These are phyloP conservation scores for Exophiala mesophila DNA, from an alignment of 2,329 filamentous ascomycete genomes.

Conservation along the genomic window DNA sequence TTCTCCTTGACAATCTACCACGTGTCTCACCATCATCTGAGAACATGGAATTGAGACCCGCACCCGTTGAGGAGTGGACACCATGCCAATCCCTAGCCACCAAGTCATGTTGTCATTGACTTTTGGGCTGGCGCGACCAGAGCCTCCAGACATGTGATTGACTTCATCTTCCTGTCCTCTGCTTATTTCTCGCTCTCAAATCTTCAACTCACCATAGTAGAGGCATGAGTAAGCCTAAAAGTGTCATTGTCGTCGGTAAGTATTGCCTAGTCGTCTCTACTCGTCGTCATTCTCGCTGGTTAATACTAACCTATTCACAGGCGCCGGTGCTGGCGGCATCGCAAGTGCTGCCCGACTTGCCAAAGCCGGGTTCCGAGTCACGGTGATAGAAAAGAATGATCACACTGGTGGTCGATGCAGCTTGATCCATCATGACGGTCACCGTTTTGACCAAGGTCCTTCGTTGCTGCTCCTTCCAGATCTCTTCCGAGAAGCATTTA, in stretches of 20 bases:
- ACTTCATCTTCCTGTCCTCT: neutral
- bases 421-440: conserved; percentile 50
- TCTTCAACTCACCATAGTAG: neutral
- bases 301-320: conserved; percentile 36
- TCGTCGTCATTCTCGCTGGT: conserved; percentile 55
- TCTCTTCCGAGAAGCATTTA: conserved; percentile 65
- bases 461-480: conserved; percentile 67
- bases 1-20: too few species aligned
- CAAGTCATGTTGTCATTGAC: conserved; percentile 27
- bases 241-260: conserved; percentile 52
- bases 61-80: neutral
- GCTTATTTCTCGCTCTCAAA: conserved; percentile 1
- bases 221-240: conserved; percentile 35
- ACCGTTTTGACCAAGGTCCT: conserved; percentile 70
- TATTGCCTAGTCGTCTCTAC: too few species aligned
- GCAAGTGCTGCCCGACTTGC: conserved; percentile 67
- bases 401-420: conserved; percentile 69
- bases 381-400: conserved; percentile 70
- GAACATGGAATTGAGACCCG: neutral
- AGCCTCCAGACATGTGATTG: conserved; percentile 13
- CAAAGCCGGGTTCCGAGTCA: conserved; percentile 66
- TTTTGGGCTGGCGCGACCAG: conserved; percentile 6
- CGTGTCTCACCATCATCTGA: too few species aligned
- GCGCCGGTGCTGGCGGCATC: conserved; percentile 67
- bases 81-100: conserved; percentile 2